Conservation (phyloP, 116 monocot genomes). For the Cymodocea nodosa region DNA sequence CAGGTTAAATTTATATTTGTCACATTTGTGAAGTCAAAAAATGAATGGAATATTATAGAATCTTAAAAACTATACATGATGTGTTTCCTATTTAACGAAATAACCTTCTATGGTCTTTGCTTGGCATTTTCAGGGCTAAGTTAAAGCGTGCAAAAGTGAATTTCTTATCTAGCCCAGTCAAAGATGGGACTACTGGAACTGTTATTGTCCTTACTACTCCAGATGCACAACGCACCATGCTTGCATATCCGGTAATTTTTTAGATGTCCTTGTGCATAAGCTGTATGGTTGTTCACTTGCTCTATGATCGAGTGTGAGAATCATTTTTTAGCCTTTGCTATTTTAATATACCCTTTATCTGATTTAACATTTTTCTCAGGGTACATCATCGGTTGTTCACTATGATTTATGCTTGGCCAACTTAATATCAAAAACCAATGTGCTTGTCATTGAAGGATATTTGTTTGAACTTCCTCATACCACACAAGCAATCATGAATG, state of each 20-base stretch:
- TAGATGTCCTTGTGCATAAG: not conserved
- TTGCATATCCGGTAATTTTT: conserved; percentile 72
- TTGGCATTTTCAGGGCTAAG: conserved; percentile 40
- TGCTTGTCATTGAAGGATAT: conserved; percentile 85
- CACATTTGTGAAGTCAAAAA: too few relatives aligned
- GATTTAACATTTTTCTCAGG: conserved; percentile 24
- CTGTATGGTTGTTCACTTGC: conserved; percentile 2
- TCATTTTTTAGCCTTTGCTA: too few relatives aligned
- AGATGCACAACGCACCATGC: conserved; percentile 98
- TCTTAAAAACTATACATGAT: not conserved
- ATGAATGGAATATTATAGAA: too few relatives aligned
- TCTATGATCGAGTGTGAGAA: not conserved
- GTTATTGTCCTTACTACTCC: conserved; percentile 92
- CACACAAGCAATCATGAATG: conserved; percentile 52
- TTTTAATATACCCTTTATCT: too few relatives aligned
- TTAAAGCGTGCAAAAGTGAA: conserved; percentile 74
- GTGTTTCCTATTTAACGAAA: not conserved
- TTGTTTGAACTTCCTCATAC: conserved; percentile 84
- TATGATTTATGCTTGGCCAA: conserved; percentile 64
- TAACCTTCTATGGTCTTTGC: not conserved
- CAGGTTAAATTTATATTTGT: too few relatives aligned
- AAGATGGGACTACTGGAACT: conserved; percentile 87
- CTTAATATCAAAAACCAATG: conserved; percentile 66
- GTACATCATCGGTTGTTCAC: conserved; percentile 71
- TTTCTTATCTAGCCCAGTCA: conserved; percentile 67